These are phyloP conservation scores for Trypanosoma platydactyli DNA, from an alignment of 208 protist genomes.

Conservation along the genomic window DNA sequence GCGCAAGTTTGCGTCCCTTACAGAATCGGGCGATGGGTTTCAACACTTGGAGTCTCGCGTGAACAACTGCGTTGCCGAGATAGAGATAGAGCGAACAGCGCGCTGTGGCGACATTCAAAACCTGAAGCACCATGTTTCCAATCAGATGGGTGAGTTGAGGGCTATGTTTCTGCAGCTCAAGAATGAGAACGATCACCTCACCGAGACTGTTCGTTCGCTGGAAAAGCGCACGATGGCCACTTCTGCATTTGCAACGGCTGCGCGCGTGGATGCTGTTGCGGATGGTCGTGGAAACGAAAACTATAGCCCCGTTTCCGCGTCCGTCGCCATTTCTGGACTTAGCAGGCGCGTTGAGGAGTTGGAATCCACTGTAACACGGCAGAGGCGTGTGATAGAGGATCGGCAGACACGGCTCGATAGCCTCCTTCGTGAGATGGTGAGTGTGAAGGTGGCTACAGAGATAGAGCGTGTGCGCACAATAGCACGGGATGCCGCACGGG, in stretches of 20 bases:
- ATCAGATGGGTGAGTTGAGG: slow-evolving; percentile 54
- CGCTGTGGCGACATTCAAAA: slow-evolving; percentile 59
- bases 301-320: background rate
- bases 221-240: slow-evolving; percentile 32
- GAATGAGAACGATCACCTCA: slow-evolving; percentile 59
- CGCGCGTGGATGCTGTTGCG: too few relatives aligned
- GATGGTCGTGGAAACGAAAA: too few relatives aligned
- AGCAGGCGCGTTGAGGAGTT: slow-evolving; percentile 52
- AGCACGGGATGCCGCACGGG: slow-evolving; percentile 69
- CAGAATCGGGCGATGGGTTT: slow-evolving; percentile 18
- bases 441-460: slow-evolving; percentile 51
- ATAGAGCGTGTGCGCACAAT: slow-evolving; percentile 70
- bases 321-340: background rate
- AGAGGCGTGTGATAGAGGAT: slow-evolving; percentile 51
- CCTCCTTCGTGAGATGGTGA: slow-evolving; percentile 53
- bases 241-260: background rate
- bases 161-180: slow-evolving; percentile 55
- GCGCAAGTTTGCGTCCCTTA: background rate
- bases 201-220: slow-evolving; percentile 49
- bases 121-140: slow-evolving; percentile 35
- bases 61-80: slow-evolving; percentile 51
- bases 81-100: slow-evolving; percentile 74
- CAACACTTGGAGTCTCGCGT: slow-evolving; percentile 40
- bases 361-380: slow-evolving; percentile 43
- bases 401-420: slow-evolving; percentile 41